Base-by-base conservation (phyloP, 108 stramenopile genomes). In the Pinguiococcus pyrenoidosus region DNA sequence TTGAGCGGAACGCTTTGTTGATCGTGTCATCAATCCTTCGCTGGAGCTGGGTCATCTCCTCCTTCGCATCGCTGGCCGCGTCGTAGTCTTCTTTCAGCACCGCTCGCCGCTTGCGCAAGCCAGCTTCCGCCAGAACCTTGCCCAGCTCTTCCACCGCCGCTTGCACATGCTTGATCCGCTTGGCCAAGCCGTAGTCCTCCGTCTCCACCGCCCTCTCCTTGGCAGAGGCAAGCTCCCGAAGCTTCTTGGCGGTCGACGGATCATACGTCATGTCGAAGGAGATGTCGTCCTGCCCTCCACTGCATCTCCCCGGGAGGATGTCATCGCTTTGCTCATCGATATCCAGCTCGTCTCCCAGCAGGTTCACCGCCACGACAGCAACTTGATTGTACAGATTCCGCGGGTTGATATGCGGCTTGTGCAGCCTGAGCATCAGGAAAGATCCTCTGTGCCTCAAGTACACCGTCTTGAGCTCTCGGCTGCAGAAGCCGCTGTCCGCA, bases 351-450 rank as follows among this genome's bases (percentile, higher is more conserved):
- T 62, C 62, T 1, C 66, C 66, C 4, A 67, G 37, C 8, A 67
- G 58, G 13, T 55, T 63, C 1, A 67, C 49, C 2, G 66, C 66
- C 5, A 67, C 57, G 14, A 67, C 4, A 13, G 68, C 22, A 17
- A 69, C 69, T 55, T 75, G 74, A 20, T 75, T 75, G 38, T 53
- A 70, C 1, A 68, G 57, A 30, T 75, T 75, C 35, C 29, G 34
- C 34, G 66, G 49, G 49, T 73, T 75, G 50, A 68, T 55, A 43
- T 68, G 56, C 56, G 66, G 68, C 32, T 69, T 66, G 61, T 73
- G 67, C n/a, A n/a, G n/a, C n/a, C n/a, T n/a, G n/a, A n/a, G n/a
- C n/a, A n/a, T n/a, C n/a, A n/a, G n/a, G n/a, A n/a, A n/a, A n/a
- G n/a, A n/a, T n/a, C n/a, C n/a, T n/a, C n/a, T n/a, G n/a, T n/a